Conservation (phyloP, 192 early-diverging fungal species). For the Backusella parvicylindrica region DNA sequence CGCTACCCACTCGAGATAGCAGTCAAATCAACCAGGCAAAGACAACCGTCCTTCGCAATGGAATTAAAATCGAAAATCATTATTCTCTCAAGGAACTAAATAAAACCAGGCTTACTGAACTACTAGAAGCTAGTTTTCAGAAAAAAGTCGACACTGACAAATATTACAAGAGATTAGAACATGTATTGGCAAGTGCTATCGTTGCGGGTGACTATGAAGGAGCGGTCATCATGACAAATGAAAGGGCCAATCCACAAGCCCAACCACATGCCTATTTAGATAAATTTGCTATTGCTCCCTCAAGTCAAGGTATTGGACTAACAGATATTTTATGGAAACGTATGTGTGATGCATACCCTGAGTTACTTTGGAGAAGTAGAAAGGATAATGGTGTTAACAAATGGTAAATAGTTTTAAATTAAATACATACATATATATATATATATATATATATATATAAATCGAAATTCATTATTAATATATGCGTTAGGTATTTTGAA, state of each 20-base stretch:
- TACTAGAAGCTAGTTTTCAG: conserved; percentile 79
- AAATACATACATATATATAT: no score
- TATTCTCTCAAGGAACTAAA: conserved; percentile 53
- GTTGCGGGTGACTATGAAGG: conserved; percentile 92
- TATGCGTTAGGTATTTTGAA: conserved; percentile 85
- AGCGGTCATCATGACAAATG: conserved; percentile 79
- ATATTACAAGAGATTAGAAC: conserved; percentile 60
- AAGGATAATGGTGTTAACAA: conserved; percentile 87
- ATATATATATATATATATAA: not conserved
- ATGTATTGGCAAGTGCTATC: conserved; percentile 58
- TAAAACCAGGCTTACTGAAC: conserved; percentile 39
- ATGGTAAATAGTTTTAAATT: conserved; percentile 59
- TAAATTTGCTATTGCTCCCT: conserved; percentile 88
- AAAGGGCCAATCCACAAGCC: conserved; percentile 31
- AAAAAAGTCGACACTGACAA: conserved; percentile 48
- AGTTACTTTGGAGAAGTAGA: conserved; percentile 82
- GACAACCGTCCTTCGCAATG: conserved; percentile 79
- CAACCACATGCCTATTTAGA: conserved; percentile 66
- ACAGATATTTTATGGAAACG: conserved; percentile 94
- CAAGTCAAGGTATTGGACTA: conserved; percentile 86
- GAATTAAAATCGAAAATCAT: conserved; percentile 62
- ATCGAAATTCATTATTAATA: not conserved
- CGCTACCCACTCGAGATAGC: conserved; percentile 30
- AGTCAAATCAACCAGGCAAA: conserved; percentile 37
- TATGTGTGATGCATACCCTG: conserved; percentile 64